These are phyloP conservation scores for Brassica nigra DNA, from an alignment of 345 rosid genomes.

Conservation along the genomic window DNA sequence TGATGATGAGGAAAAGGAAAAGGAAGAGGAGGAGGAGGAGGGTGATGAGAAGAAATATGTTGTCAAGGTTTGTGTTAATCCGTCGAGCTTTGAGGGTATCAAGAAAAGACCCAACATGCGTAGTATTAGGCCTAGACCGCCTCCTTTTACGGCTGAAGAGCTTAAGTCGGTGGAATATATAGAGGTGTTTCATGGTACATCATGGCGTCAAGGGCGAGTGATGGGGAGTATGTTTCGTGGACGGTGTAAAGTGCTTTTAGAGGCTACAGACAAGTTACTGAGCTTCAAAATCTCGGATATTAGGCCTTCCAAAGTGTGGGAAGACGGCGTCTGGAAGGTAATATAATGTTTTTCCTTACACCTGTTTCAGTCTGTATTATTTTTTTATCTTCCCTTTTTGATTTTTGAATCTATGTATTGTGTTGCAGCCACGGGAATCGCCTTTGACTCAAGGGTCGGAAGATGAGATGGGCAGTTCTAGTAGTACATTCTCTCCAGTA, in stretches of 20 bases:
- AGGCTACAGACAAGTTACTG: slow-evolving; percentile 45
- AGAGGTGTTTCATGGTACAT: slow-evolving; percentile 29
- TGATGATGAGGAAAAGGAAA: background rate
- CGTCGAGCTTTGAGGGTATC: slow-evolving; percentile 33
- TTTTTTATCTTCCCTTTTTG: background rate
- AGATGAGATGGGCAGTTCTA: slow-evolving; percentile 30
- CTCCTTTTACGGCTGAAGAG: slow-evolving; percentile 40
- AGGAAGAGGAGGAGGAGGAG: slow-evolving; percentile 40
- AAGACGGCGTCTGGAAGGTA: slow-evolving; percentile 30
- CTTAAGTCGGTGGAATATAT: slow-evolving; percentile 51
- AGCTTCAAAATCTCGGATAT: slow-evolving; percentile 44
- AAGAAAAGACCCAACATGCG: slow-evolving; percentile 15
- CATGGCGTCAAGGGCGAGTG: slow-evolving; percentile 24
- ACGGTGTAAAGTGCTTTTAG: slow-evolving; percentile 45
- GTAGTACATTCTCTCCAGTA: slow-evolving; percentile 9
- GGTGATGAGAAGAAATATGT: background rate
- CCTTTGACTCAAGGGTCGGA: slow-evolving; percentile 31
- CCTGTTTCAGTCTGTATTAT: background rate
- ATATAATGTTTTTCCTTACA: background rate
- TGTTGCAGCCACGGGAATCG: slow-evolving; percentile 44
- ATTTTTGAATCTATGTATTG: background rate
- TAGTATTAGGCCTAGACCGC: slow-evolving; percentile 44
- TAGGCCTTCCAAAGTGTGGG: slow-evolving; percentile 57
- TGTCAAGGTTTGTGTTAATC: slow-evolving; percentile 40
- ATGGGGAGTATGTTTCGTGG: slow-evolving; percentile 2